Base-by-base conservation (phyloP, 306 rosid species). In the Quercus engelmannii region DNA sequence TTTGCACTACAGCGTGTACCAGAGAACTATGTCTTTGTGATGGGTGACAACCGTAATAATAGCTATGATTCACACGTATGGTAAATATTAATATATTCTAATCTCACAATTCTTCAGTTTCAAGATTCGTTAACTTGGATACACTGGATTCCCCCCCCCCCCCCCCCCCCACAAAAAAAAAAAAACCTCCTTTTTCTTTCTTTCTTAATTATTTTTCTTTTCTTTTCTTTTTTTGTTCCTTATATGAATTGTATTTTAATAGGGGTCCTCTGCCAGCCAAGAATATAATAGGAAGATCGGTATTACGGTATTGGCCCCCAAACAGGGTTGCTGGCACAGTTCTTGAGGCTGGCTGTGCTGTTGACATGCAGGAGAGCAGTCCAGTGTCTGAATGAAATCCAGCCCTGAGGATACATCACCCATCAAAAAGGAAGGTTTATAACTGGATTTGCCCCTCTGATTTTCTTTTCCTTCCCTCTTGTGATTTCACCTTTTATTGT, bases 31-130 rank as follows among this genome's bases (percentile, higher is more conserved):
- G 96, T 96, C 10, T 95, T 96, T 81, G 99, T 93, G 86, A 96
- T 96, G 99, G 99, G 98, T 41, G 99, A 96, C 85, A 96, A 96
- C 85, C 93, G 99, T 80, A 96, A 96, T 74, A 96, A 96, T 88
- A 93, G 99, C 89, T 93, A 96, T 3, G 99, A 96, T 75, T 96
- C 99, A 25, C 99, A 93, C 77, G 96, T 93, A 70, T 96, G 99
- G 99, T 96, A 89, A 89, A 49, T 49, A 49, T 49, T 3, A 49
- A 84, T 74, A 73, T 75, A 71, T 75, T 70, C 26, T 38, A 55
- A 73, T 68, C 57, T 71, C 69, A 85, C 38, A 74, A 71, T 46
- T 23, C 28, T 54, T 52, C 17, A 56, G 71, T 49, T 76, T 26
- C n/a, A 52, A 19, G 38, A 72, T 76, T 55, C 64, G 49, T 78